These are phyloP conservation scores for Psilocybe tampanensis DNA, from an alignment of 768 basidiomycete genomes.

Conservation along the genomic window DNA sequence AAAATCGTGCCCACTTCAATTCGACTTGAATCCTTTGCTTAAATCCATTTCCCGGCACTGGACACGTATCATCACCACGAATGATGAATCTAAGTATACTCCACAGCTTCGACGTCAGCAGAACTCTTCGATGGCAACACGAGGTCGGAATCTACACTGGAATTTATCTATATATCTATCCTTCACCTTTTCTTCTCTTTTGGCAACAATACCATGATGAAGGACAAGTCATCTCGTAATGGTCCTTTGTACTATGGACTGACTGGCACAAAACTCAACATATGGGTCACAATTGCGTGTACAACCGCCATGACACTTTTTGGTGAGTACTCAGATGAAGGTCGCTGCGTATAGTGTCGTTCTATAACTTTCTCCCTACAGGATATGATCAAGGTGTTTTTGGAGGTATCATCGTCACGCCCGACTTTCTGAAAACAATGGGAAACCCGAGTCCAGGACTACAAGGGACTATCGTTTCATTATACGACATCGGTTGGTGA, in stretches of 20 bases:
- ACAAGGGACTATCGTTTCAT: constrained; percentile 50
- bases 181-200: not conserved
- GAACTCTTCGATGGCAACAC: constrained; percentile 10
- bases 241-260: constrained; percentile 43
- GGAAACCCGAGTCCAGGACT: constrained; percentile 46
- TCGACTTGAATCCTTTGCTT: no score
- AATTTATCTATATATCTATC: no score
- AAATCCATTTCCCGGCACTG: no score
- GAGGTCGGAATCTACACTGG: not conserved
- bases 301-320: constrained; percentile 55
- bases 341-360: no score
- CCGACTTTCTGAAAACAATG: constrained; percentile 47
- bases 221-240: not conserved
- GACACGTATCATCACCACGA: no score
- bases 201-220: not conserved
- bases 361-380: no score
- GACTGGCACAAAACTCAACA: constrained; percentile 44
- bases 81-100: not conserved
- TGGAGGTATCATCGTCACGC: constrained; percentile 53
- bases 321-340: no score
- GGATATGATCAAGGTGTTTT: constrained; percentile 59
- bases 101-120: constrained; percentile 14
- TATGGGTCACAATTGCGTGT: constrained; percentile 52
- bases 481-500: constrained; percentile 55
- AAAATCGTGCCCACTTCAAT: no score